Conservation (phyloP, 495 filamentous ascomycete species). For the Aspergillus heteromorphus region DNA sequence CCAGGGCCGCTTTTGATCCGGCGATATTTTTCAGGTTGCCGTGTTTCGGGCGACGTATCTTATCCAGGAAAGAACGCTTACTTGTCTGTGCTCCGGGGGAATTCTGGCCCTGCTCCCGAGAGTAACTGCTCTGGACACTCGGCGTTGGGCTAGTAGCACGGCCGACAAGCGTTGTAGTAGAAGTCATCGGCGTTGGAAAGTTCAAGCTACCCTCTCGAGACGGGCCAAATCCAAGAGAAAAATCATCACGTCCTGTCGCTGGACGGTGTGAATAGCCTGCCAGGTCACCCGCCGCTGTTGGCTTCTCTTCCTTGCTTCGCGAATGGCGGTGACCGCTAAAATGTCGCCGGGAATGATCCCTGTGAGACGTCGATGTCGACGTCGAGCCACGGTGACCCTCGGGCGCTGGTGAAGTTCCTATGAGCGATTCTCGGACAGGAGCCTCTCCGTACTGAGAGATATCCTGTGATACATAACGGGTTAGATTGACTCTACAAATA, state of each 20-base stretch:
- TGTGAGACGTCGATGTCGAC: too few relatives aligned
- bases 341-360: conserved; percentile 52
- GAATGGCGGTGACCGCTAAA: conserved; percentile 69
- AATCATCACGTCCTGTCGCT: conserved; percentile 65
- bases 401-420: conserved; percentile 36
- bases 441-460: conserved; percentile 78
- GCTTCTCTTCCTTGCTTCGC: conserved; percentile 67
- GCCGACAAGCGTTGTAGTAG: conserved; percentile 40
- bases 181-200: conserved; percentile 41
- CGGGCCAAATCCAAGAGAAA: conserved; percentile 47
- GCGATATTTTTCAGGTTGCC: conserved; percentile 52
- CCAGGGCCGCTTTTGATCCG: conserved; percentile 47
- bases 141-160: conserved; percentile 73
- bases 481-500: neutral
- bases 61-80: conserved; percentile 63
- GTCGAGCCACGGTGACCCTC: conserved; percentile 56
- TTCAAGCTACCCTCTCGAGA: conserved; percentile 40
- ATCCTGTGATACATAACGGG: conserved; percentile 44
- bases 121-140: conserved; percentile 55
- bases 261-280: conserved; percentile 50
- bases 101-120: conserved; percentile 45
- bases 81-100: conserved; percentile 54
- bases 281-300: conserved; percentile 42
- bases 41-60: conserved; percentile 54
- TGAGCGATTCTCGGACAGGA: conserved; percentile 68